Conservation (phyloP, 176 grass and related monocot genomes). For the Dactylis glomerata region DNA sequence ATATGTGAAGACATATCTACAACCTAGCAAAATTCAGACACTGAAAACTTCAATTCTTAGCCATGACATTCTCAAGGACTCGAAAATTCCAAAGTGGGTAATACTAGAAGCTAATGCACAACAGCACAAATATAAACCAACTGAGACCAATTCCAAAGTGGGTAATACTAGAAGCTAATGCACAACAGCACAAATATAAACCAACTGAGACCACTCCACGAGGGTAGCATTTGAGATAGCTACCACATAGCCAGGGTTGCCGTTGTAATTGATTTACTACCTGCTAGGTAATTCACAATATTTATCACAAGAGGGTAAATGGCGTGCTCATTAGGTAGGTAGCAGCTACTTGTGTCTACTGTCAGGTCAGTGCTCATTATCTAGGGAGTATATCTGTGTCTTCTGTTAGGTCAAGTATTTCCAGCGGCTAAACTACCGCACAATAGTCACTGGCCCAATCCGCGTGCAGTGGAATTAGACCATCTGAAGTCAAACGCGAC, state of each 20-base stretch:
- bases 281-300: background rate
- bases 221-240: background rate
- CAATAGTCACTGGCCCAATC: background rate
- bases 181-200: background rate
- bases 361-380: background rate
- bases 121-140: background rate
- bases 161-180: conserved; percentile 16
- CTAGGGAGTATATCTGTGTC: background rate
- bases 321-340: background rate
- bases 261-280: background rate
- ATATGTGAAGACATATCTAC: background rate
- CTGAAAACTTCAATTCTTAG: background rate
- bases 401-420: background rate
- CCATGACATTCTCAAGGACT: background rate
- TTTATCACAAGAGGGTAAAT: background rate
- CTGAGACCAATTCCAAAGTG: no score
- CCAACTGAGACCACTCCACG: background rate
- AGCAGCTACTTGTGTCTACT: background rate
- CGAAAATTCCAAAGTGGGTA: background rate
- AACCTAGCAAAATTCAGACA: background rate
- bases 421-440: background rate
- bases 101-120: conserved; percentile 8
- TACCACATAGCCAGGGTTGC: background rate
- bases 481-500: background rate
- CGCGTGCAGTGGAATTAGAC: background rate